Evolutionary conservation across 352 stramenopile genomes (phyloP), one percentile per base, ranked within the genome.

Genomic region (Phytophthora niederhauseri): DNA sequence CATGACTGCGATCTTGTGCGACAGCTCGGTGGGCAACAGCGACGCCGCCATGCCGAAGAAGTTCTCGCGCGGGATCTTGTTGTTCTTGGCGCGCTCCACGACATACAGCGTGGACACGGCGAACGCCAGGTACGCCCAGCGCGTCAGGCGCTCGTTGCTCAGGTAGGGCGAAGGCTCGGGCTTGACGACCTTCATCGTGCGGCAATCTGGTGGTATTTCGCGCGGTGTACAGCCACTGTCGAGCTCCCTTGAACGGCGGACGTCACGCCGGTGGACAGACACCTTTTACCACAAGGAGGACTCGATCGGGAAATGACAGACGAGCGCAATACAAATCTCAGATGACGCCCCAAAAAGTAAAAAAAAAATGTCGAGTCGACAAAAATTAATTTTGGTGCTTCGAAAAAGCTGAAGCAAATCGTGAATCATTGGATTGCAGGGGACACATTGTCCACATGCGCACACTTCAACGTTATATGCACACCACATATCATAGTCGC

Each of bases 11-110:
- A 89, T 63, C 49, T 86, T 85, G 73, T 89, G 76, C 31, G 80
- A 69, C 3, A 89, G 76, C 67, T 89, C 80, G 4, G 78, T 81
- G 19, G 80, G 80, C 55, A 86, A 50, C 56, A 89, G 51, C 38
- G 73, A 75, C 50, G 64, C 64, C 14, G 64, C 67, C 73, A 84
- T 81, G 19, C 74, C 73, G 1, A 84, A 67, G 36, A 84, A 78
- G 50, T 82, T 84, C 74, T 84, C 76, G 22, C 73, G 65, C 17
- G 71, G 64, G 49, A 84, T 84, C 31, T 66, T 76, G 60, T 82
- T 78, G 51, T 84, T 80, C 46, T 71, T 77, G 26, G 73, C 68
- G 24, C 76, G 76, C 65, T 73, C 67, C 28, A 82, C 61, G 36
- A 84, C 22, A 46, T 82, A 80, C 17, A 84, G 62, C 30, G 71